A percentile compares a stretch with the other conserved stretches of the same genome.
Evolutionary conservation across 2,329 filamentous ascomycete species (phyloP).

Genomic region (Fusarium beomiforme): DNA sequence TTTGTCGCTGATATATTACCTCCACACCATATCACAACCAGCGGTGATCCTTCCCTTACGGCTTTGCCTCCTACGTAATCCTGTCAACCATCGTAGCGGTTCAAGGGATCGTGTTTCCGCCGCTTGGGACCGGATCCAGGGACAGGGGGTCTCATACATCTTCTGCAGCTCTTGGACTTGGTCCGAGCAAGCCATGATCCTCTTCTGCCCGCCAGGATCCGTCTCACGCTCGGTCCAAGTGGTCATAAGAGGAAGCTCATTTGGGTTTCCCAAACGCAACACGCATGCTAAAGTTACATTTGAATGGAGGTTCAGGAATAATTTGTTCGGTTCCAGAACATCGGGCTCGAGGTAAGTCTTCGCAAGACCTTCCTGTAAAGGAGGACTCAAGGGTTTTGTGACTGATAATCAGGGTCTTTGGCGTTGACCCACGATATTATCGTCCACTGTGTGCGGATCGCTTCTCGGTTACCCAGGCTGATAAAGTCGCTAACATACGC

Average conservation of each 20-base stretch:
- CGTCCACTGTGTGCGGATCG: conserved; percentile 6
- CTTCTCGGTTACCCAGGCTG: neutral
- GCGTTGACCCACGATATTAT: neutral
- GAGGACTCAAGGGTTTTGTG: conserved; percentile 7
- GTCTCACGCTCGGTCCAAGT: conserved; percentile 7
- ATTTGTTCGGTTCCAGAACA: conserved; percentile 16
- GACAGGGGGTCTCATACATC: conserved; percentile 24
- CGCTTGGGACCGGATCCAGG: neutral
- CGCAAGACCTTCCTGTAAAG: conserved; percentile 16
- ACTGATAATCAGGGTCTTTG: conserved; percentile 7
- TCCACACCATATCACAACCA: neutral
- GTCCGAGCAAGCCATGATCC: conserved; percentile 1
- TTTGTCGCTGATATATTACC: conserved; percentile 15
- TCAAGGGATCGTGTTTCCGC: conserved; percentile 15
- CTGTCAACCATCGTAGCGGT: conserved; percentile 17
- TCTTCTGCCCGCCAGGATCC: conserved; percentile 15
- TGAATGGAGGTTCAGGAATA: neutral
- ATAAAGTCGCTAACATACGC: conserved; percentile 4
- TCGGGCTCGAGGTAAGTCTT: conserved; percentile 17
- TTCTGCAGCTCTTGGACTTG: neutral
- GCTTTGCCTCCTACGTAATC: neutral
- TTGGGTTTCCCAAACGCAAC: conserved; percentile 4
- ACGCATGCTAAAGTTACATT: conserved; percentile 6
- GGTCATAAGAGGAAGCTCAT: conserved; percentile 38
- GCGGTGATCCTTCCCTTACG: conserved; percentile 15